Base-by-base conservation (phyloP, 768 basidiomycete species). In the Leccinum variicolor region DNA sequence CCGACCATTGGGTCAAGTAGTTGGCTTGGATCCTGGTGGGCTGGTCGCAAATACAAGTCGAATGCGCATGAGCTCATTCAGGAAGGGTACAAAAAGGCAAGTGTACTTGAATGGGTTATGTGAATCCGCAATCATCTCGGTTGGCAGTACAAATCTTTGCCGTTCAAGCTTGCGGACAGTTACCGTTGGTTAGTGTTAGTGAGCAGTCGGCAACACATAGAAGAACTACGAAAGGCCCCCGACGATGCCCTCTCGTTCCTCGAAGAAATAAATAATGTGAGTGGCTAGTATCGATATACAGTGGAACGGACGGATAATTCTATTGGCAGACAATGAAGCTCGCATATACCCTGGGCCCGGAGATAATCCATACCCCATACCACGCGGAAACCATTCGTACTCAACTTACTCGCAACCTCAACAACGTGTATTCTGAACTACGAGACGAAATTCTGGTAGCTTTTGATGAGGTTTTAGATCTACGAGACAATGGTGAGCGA, bases 331-430 rank as follows among this genome's bases (percentile, higher is more conserved):
- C 61, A 2, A 26, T 79, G 13, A 75, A 77, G 31, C 58, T 66
- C n/a, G 65, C 73, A 4, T 75, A 80, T 55, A 79, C 77, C 1
- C 47, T 83, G 0, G 75, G 76, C 0, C 59, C 61, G 1, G 67
- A 74, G 46, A 54, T 77, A 29, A 31, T 59, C 19, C 52, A 69
- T 2, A 67, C 73, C 57, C 39, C 31, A 9, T 77, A 75, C 50
- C 77, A 78, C 46, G 53, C 64, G 10, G 46, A 56, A 9, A 54
- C 75, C 26, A 51, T 76, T 17, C 70, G 69, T 17, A 41, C 54
- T n/a, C 65, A 69, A 34, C 64, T 77, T 13, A 76, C 76, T n/a
- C 73, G 79, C 8, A 77, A 75, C 49, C 68, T 83, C 10, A 70
- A 66, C 1, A 58, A 54, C 2, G 61, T 75, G 3, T 78, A 81